Evolutionary conservation across 164 flowering plant genomes (phyloP).

Genomic region (Cinnamomum micranthum): DNA sequence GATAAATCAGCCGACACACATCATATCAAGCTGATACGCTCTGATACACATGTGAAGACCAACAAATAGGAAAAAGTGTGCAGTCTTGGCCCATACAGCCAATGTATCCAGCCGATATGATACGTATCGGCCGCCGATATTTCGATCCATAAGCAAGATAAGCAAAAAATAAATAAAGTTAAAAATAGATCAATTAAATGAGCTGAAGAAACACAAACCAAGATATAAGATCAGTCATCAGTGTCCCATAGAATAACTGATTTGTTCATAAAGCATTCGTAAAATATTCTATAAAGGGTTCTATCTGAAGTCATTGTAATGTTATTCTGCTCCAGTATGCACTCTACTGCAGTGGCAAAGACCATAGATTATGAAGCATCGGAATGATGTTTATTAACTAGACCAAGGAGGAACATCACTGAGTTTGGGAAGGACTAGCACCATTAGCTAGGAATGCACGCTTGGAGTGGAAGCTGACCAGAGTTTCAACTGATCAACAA

Average conservation of each 20-base stretch:
- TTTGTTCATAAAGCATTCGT: not conserved
- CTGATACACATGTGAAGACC: too few species aligned
- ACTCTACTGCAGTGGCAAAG: not conserved
- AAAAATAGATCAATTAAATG: not conserved
- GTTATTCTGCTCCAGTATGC: not conserved
- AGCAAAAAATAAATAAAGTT: not conserved
- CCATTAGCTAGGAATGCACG: not conserved
- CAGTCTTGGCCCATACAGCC: too few species aligned
- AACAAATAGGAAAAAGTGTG: too few species aligned
- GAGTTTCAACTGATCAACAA: slow-evolving; percentile 1
- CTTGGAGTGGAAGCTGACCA: not conserved
- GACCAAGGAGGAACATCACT: not conserved
- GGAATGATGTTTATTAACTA: not conserved
- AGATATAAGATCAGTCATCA: not conserved
- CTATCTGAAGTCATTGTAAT: not conserved
- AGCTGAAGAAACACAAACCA: not conserved
- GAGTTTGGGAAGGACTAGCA: not conserved
- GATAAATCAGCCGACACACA: too few species aligned
- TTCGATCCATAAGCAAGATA: too few species aligned
- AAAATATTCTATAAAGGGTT: not conserved
- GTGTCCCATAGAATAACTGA: not conserved
- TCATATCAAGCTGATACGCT: too few species aligned
- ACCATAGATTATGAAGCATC: not conserved
- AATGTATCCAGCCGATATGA: too few species aligned
- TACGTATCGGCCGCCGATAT: too few species aligned